A percentile compares a stretch with the other conserved stretches of the same genome.
Conservation (phyloP, 2,329 filamentous ascomycete genomes). For the Monilinia vaccinii-corymbosi region DNA sequence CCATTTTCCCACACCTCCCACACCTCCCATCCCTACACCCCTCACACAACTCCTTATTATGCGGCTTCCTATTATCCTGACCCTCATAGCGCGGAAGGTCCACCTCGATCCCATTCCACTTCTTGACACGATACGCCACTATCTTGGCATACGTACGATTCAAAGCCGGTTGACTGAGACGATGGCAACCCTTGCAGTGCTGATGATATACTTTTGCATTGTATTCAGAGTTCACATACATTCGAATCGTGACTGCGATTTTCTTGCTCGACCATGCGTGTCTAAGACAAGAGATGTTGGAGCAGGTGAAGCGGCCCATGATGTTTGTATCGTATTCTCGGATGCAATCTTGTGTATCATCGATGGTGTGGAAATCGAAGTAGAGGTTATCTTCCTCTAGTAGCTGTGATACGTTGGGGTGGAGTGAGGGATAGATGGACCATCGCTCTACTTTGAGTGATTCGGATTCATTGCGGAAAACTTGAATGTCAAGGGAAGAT, state of each 20-base stretch:
- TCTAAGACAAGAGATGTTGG: slow-evolving; percentile 27
- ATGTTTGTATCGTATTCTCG: slow-evolving; percentile 34
- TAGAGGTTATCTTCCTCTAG: slow-evolving; percentile 27
- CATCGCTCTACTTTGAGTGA: not conserved
- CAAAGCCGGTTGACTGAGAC: slow-evolving; percentile 29
- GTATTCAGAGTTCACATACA: slow-evolving; percentile 32
- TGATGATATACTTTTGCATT: slow-evolving; percentile 38
- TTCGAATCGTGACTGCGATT: slow-evolving; percentile 35
- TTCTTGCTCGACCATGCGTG: slow-evolving; percentile 33
- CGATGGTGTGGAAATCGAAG: slow-evolving; percentile 28
- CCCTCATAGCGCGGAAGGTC: slow-evolving; percentile 8
- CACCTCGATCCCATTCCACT: slow-evolving; percentile 29
- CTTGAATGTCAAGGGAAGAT: not conserved
- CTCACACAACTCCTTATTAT: slow-evolving; percentile 21
- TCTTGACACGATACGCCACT: slow-evolving; percentile 35
- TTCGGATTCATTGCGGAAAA: not conserved
- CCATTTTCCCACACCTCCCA: not conserved
- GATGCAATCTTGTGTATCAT: slow-evolving; percentile 23
- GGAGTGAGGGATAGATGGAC: slow-evolving; percentile 27
- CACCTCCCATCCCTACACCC: slow-evolving; percentile 16
- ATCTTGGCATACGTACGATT: slow-evolving; percentile 35
- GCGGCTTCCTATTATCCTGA: slow-evolving; percentile 15
- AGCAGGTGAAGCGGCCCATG: slow-evolving; percentile 34
- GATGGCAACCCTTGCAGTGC: slow-evolving; percentile 31
- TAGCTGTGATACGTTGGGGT: slow-evolving; percentile 28